Base-by-base conservation (phyloP, 2,329 filamentous ascomycete species). In the Fusarium incarnatum region DNA sequence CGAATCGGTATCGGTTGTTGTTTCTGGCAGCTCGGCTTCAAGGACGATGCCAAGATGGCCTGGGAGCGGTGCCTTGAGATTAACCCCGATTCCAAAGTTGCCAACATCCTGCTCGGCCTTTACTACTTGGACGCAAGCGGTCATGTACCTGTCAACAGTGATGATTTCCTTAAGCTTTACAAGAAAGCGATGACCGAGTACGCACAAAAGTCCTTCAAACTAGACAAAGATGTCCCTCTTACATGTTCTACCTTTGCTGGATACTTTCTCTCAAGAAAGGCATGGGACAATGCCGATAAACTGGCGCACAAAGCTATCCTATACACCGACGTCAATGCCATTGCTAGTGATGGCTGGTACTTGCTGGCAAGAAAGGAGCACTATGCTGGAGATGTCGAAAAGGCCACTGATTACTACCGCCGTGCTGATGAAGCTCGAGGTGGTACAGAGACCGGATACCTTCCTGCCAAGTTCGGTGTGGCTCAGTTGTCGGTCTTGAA, bases 341-440 rank as follows among this genome's bases (percentile, higher is more conserved):
- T 98, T 79, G 95, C 95, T 25, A 97, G 95, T 81, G 97, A 99
- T 78, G 97, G 96, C 37, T 98, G 95, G 94, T 99, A 98, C 80
- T 83, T 98, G 11, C 88, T 98, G 42, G 96, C 94, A 28, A 88
- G 94, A 65, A 98, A 97, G 78, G 93, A 95, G 69, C 96, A 99
- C 77, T 93, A 94, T 72, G 88, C 89, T 61, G 91, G 92, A 44
- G 90, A 98, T 61, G 81, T 88, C 9, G 86, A 91, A 22, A 91
- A 89, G 60, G 95, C 96, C 3, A 89, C 87, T 22, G 93, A 97
- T 75, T 97, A 91, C 79, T 99, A 99, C 80, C 89, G 90, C 58
- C 91, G 93, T 72, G 93, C 97, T 2, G 96, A 99, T 78, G 92
- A 97, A 78, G 94, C 96, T 40, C 89, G 96, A 73, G 95, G 95